Evolutionary conservation across 1,139 yeast species (phyloP).

Genomic region (Pichia sp.): DNA sequence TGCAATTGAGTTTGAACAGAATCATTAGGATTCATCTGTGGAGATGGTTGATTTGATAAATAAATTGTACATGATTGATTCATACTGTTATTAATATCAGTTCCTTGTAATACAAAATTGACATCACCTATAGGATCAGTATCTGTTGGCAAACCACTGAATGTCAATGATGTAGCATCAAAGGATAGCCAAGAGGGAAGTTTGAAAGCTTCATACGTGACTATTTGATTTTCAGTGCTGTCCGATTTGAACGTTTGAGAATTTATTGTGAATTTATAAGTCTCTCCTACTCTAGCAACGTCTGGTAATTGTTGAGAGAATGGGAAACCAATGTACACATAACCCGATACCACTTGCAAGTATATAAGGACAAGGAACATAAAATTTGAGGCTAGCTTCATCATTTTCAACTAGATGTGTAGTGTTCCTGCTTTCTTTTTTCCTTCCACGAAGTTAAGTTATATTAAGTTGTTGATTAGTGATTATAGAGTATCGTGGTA

Average conservation of each 20-base stretch:
- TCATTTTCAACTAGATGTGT: neutral
- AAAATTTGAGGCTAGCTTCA: neutral
- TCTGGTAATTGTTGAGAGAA: constrained; percentile 78
- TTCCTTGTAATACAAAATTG: constrained; percentile 49
- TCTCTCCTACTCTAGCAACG: constrained; percentile 64
- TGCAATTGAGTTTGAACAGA: constrained; percentile 46
- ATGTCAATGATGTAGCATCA: constrained; percentile 51
- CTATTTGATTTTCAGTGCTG: constrained; percentile 29
- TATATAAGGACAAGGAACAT: neutral
- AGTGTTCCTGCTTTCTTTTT: no score
- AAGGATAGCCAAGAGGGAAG: constrained; percentile 77
- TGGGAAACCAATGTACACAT: constrained; percentile 67
- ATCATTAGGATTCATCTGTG: constrained; percentile 35
- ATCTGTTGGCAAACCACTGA: constrained; percentile 59
- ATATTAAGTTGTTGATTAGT: no score
- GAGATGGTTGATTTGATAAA: constrained; percentile 42
- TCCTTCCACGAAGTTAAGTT: no score
- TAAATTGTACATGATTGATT: constrained; percentile 45
- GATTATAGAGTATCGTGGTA: no score
- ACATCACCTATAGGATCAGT: constrained; percentile 38
- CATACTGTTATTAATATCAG: constrained; percentile 46
- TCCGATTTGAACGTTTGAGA: constrained; percentile 61
- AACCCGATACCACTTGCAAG: constrained; percentile 9
- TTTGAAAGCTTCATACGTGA: constrained; percentile 48
- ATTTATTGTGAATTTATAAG: constrained; percentile 63